Percentiles rank a stretch among this genome's conserved stretches.
Evolutionary conservation across 2,329 filamentous ascomycete species (phyloP).

Genomic region (Malbranchea cinnamomea): DNA sequence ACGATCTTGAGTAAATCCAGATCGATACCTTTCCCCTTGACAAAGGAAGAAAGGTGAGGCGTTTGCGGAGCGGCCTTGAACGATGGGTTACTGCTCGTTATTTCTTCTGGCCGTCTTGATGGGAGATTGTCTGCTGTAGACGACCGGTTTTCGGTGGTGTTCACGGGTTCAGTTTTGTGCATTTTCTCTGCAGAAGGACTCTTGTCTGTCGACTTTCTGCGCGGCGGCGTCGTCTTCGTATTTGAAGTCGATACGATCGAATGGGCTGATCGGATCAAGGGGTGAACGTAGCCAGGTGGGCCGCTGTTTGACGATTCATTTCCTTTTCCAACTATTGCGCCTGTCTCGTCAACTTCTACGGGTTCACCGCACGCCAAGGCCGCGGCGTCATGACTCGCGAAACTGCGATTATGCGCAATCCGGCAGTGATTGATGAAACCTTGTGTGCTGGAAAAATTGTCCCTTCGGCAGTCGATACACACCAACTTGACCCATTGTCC

Average conservation of each 20-base stretch:
- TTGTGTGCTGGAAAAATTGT: conserved; percentile 90
- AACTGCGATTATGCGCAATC: conserved; percentile 84
- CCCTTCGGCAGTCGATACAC: conserved; percentile 73
- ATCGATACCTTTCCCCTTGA: conserved; percentile 46
- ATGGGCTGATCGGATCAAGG: conserved; percentile 43
- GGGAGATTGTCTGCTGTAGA: conserved; percentile 12
- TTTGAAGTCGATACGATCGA: conserved; percentile 21
- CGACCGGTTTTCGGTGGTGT: conserved; percentile 3
- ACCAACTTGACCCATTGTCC: conserved; percentile 78
- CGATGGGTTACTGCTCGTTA: conserved; percentile 17
- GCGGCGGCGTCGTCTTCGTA: conserved; percentile 10
- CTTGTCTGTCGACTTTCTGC: conserved; percentile 4
- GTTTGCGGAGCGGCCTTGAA: conserved; percentile 44
- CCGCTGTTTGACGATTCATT: conserved; percentile 17
- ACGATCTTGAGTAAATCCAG: conserved; percentile 45
- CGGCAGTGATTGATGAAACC: conserved; percentile 99
- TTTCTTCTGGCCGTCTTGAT: conserved; percentile 2
- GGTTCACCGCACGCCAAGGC: conserved; percentile 75
- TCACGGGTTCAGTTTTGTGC: neutral
- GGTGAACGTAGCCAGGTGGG: conserved; percentile 43
- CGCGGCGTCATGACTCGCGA: conserved; percentile 90
- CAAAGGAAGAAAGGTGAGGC: conserved; percentile 52
- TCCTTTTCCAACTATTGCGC: conserved; percentile 29
- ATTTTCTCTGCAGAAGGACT: conserved; percentile 8
- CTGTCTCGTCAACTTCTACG: conserved; percentile 53